A percentile compares a stretch with the other conserved stretches of the same genome.
Conservation (phyloP, 306 rosid species). For the Abrus pulchellus region DNA sequence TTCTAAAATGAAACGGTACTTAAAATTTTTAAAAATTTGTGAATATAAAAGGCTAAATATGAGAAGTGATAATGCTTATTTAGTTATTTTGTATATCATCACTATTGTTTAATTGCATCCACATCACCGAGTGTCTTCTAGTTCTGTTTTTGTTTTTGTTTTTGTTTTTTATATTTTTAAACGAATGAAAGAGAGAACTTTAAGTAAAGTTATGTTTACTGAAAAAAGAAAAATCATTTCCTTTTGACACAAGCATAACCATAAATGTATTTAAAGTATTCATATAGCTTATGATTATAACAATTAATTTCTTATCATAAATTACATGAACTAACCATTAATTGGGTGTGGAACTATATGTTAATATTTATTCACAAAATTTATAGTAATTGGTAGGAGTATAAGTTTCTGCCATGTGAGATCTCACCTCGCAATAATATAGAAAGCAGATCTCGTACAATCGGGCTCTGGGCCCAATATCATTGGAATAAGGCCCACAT, state of each 20-base stretch:
- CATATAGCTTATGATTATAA: not conserved
- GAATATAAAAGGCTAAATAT: not conserved
- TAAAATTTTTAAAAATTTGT: not conserved
- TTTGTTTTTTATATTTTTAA: not conserved
- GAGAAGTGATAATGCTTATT: not conserved
- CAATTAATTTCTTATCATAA: not conserved
- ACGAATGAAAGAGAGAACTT: not conserved
- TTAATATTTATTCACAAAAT: no score
- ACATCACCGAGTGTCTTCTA: not conserved
- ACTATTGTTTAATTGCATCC: not conserved
- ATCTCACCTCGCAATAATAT: not conserved
- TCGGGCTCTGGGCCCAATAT: conserved; percentile 43
- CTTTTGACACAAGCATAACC: not conserved
- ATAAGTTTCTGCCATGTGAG: no score
- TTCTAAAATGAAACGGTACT: not conserved
- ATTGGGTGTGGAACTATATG: no score
- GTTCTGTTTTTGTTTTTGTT: not conserved
- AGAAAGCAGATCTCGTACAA: conserved; percentile 25
- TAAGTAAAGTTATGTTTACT: not conserved
- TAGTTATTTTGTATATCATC: not conserved
- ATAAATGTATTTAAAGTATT: no score
- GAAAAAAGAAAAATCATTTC: not conserved
- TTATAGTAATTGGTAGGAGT: no score
- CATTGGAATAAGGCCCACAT: conserved; percentile 5
- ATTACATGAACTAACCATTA: no score